These are phyloP conservation scores for Noccaea caerulescens DNA, from an alignment of 345 rosid genomes.

Conservation along the genomic window DNA sequence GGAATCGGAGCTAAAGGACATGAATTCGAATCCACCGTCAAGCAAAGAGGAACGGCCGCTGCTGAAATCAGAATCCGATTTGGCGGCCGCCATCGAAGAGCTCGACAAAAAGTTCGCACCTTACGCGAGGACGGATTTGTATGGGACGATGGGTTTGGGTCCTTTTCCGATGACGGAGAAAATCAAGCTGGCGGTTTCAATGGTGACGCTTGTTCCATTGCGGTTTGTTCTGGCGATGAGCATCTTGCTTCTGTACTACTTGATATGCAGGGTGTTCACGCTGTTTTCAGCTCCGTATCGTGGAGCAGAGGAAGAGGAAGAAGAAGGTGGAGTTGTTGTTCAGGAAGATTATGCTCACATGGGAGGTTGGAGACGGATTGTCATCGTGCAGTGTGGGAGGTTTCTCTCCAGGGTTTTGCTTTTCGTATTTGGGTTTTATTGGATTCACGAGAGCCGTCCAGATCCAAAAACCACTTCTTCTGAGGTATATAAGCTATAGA, in stretches of 20 bases:
- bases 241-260: slow-evolving; percentile 66
- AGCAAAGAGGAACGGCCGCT: slow-evolving; percentile 78
- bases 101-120: slow-evolving; percentile 90
- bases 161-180: slow-evolving; percentile 75
- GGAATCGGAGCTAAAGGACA: slow-evolving; percentile 72
- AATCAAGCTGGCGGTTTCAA: slow-evolving; percentile 56
- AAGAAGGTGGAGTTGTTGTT: slow-evolving; percentile 40
- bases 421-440: slow-evolving; percentile 88
- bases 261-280: slow-evolving; percentile 84
- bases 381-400: slow-evolving; percentile 68
- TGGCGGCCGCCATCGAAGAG: slow-evolving; percentile 55
- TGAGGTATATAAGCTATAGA: slow-evolving; percentile 33
- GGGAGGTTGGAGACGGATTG: slow-evolving; percentile 89
- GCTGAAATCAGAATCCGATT: slow-evolving; percentile 59
- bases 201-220: slow-evolving; percentile 73
- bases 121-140: slow-evolving; percentile 76
- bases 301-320: slow-evolving; percentile 76
- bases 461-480: slow-evolving; percentile 35
- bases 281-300: slow-evolving; percentile 73
- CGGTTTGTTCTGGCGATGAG: slow-evolving; percentile 62
- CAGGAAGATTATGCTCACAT: slow-evolving; percentile 95
- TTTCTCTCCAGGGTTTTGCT: slow-evolving; percentile 74
- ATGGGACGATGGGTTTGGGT: slow-evolving; percentile 91
- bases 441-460: slow-evolving; percentile 63
- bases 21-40: slow-evolving; percentile 50